phyloP scores from a whole-genome alignment of 495 filamentous ascomycete species.

The Xylaria telfairii region DNA sequence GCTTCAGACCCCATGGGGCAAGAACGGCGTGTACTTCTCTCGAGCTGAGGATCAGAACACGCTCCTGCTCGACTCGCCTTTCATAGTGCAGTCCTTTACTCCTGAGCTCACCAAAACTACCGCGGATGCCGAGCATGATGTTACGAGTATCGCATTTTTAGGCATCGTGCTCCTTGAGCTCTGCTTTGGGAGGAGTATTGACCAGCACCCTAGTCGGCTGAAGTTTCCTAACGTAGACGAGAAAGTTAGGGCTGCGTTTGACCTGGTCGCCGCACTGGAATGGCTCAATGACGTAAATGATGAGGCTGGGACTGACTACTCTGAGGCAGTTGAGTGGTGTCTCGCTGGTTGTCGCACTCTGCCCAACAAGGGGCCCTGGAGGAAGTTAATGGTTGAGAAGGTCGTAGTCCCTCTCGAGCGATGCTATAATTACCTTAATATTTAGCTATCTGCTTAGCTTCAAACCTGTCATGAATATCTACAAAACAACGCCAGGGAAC shows the following conservation, averaged over 20 bases:
- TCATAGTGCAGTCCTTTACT: not conserved
- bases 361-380: conserved; percentile 11
- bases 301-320: conserved; percentile 45
- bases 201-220: conserved; percentile 28
- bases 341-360: conserved; percentile 28
- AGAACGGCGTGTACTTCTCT: not conserved
- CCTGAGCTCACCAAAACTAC: not conserved
- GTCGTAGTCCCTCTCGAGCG: conserved; percentile 27
- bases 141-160: conserved; percentile 26
- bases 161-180: conserved; percentile 49
- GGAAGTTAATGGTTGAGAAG: conserved; percentile 26
- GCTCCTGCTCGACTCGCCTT: not conserved
- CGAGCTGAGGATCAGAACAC: not conserved
- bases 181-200: conserved; percentile 43
- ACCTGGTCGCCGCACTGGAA: conserved; percentile 36
- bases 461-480: not conserved
- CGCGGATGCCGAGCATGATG: not conserved
- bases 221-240: conserved; percentile 25
- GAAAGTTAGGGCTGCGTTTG: conserved; percentile 26
- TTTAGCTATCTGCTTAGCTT: not conserved
- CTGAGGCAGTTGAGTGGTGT: conserved; percentile 46
- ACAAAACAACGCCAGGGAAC: not conserved
- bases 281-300: conserved; percentile 39
- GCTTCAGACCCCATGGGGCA: not conserved
- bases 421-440: not conserved